phyloP scores from a whole-genome alignment of 1,284 basidiomycete species.

The Xerocomus minutiporus region DNA sequence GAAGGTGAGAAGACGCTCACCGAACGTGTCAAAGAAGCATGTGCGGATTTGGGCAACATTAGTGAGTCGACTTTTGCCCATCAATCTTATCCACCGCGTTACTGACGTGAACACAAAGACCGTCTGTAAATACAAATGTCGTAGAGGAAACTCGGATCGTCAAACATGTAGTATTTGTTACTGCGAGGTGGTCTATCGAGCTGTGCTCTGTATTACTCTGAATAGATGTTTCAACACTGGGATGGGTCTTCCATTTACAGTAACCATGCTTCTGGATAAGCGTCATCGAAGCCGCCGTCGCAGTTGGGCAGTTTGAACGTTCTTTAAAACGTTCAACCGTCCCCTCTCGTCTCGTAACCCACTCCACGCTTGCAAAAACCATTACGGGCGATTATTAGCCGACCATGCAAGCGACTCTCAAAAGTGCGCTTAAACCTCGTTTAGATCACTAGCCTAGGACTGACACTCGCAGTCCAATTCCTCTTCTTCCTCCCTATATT shows the following conservation, averaged over 20 bases:
- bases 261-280: no score
- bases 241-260: no score
- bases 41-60: conserved; percentile 83
- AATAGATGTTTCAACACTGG: background rate
- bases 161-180: conserved; percentile 19
- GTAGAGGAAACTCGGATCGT: background rate
- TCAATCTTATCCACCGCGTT: background rate
- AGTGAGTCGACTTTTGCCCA: conserved; percentile 29
- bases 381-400: background rate
- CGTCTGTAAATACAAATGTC: conserved; percentile 21
- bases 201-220: background rate
- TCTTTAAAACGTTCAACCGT: background rate
- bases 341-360: background rate
- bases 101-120: conserved; percentile 10
- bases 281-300: background rate
- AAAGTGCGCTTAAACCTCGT: background rate
- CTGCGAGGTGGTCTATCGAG: conserved; percentile 1
- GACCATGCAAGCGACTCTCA: background rate
- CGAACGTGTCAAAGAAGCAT: conserved; percentile 89
- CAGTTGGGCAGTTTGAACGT: background rate
- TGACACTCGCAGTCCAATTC: background rate
- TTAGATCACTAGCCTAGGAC: background rate
- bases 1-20: conserved; percentile 96
- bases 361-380: background rate
- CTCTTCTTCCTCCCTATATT: conserved; percentile 8